A percentile compares a stretch with the other conserved stretches of the same genome.
These are phyloP conservation scores for Xerocomellus chrysenteron DNA, from an alignment of 768 basidiomycete genomes.

Conservation along the genomic window DNA sequence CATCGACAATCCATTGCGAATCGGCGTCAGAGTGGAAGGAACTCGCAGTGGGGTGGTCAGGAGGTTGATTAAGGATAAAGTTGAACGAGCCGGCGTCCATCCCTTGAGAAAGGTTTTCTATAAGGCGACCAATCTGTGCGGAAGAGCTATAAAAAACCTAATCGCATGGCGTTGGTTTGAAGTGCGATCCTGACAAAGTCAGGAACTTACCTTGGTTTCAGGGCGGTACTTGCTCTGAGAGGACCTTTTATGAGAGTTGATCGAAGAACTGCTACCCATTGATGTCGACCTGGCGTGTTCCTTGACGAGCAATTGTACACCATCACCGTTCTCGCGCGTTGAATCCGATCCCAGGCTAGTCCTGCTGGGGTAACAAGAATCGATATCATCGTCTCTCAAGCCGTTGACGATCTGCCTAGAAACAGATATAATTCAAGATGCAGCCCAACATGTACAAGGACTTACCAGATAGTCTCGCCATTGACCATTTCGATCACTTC, in stretches of 20 bases:
- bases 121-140: conserved; percentile 78
- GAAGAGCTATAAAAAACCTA: conserved; percentile 49
- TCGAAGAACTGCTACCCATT: conserved; percentile 59
- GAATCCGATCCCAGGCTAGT: conserved; percentile 76
- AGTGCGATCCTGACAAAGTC: conserved; percentile 2
- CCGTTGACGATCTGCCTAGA: conserved; percentile 78
- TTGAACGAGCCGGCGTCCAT: conserved; percentile 86
- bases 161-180: conserved; percentile 9
- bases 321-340: conserved; percentile 42
- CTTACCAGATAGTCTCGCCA: conserved; percentile 83
- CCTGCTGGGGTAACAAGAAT: conserved; percentile 65
- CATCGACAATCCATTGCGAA: conserved; percentile 70
- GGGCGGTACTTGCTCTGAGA: conserved; percentile 59
- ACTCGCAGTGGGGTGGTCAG: conserved; percentile 59
- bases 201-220: conserved; percentile 72
- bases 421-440: neutral
- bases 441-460: conserved; percentile 8
- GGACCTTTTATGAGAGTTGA: conserved; percentile 60
- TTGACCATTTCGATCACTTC: conserved; percentile 85
- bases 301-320: conserved; percentile 72
- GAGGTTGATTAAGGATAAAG: conserved; percentile 47
- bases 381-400: conserved; percentile 72
- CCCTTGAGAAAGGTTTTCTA: conserved; percentile 78
- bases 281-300: conserved; percentile 69
- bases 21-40: conserved; percentile 63